Percentiles rank a stretch among this genome's conserved stretches.
phyloP scores from a whole-genome alignment of 2,329 filamentous ascomycete species.

The Colletotrichum costaricense region DNA sequence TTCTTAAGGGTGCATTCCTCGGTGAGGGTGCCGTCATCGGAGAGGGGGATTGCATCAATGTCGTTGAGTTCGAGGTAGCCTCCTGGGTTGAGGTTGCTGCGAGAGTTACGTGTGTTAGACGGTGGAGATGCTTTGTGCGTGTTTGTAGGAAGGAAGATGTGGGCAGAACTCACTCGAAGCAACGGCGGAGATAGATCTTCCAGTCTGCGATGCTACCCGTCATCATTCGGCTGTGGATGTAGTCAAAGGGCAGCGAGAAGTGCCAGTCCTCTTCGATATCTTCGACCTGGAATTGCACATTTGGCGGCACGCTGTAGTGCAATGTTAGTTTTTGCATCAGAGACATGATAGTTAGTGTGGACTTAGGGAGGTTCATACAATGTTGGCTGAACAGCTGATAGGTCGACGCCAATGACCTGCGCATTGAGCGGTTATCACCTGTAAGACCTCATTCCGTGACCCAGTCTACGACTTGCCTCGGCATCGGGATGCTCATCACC shows the following conservation, averaged over 20 bases:
- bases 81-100: constrained; percentile 50
- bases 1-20: neutral
- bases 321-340: neutral
- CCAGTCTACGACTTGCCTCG: neutral
- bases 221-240: constrained; percentile 39
- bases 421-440: constrained; percentile 28
- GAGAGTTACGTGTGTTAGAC: neutral
- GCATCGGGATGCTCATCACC: constrained; percentile 41
- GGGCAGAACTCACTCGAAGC: neutral
- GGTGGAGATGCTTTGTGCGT: neutral
- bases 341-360: neutral
- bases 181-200: constrained; percentile 37
- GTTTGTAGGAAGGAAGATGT: neutral
- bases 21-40: neutral
- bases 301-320: constrained; percentile 57
- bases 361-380: constrained; percentile 49
- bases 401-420: constrained; percentile 63
- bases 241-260: constrained; percentile 44
- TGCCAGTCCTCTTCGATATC: constrained; percentile 53
- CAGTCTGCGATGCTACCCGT: constrained; percentile 35
- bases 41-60: constrained; percentile 47
- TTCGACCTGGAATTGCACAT: constrained; percentile 57
- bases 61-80: constrained; percentile 57
- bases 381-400: constrained; percentile 63
- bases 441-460: too few species aligned